These are phyloP conservation scores for Pecoramyces ruminantium DNA, from an alignment of 192 early-diverging fungal species.

Conservation along the genomic window DNA sequence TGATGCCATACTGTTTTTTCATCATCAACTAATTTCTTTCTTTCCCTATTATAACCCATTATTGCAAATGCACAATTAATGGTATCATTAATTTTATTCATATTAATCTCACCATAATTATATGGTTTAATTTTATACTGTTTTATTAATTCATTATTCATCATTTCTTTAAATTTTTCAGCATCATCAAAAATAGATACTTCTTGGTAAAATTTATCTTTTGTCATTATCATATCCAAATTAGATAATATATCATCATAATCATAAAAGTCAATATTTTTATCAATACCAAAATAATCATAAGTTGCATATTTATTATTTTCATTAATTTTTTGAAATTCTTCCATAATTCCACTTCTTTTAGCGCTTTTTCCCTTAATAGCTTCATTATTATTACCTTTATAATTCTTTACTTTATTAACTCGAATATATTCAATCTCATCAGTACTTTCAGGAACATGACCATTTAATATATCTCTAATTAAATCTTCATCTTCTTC, in stretches of 20 bases:
- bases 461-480: neutral
- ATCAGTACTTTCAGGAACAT: neutral
- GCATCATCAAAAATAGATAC: neutral
- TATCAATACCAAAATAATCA: neutral
- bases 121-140: neutral
- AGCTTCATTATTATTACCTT: neutral
- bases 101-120: neutral
- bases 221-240: neutral
- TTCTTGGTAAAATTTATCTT: neutral
- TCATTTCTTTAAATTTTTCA: neutral
- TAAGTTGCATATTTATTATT: neutral
- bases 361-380: neutral
- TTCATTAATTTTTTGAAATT: neutral
- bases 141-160: neutral
- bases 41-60: neutral
- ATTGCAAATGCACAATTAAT: neutral
- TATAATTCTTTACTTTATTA: neutral
- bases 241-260: neutral
- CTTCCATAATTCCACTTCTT: neutral
- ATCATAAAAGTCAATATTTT: neutral
- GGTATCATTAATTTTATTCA: neutral
- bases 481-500: neutral
- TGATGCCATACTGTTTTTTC: neutral
- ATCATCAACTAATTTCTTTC: neutral
- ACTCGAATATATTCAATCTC: neutral